Conservation (phyloP, 2,329 filamentous ascomycete species). For the Alternaria alternata region DNA sequence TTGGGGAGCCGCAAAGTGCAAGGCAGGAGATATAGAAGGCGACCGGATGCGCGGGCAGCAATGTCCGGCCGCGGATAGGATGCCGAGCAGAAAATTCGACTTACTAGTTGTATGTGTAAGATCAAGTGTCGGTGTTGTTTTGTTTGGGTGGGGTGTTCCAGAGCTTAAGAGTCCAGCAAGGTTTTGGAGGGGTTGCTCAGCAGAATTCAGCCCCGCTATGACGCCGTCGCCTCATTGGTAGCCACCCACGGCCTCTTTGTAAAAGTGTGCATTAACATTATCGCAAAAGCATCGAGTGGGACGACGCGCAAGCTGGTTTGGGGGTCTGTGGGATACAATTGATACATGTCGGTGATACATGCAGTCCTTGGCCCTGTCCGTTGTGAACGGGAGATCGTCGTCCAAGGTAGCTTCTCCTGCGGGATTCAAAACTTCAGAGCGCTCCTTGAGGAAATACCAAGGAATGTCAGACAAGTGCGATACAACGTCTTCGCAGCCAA, state of each 20-base stretch:
- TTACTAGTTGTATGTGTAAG: conserved; percentile 43
- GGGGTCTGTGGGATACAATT: background rate
- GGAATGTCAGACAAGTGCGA: background rate
- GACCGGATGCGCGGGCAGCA: conserved; percentile 34
- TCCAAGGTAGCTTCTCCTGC: conserved; percentile 4
- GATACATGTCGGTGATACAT: conserved; percentile 4
- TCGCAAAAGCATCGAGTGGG: conserved; percentile 28
- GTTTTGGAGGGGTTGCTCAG: conserved; percentile 33
- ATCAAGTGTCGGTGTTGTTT: conserved; percentile 33
- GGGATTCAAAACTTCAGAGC: background rate
- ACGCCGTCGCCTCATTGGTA: conserved; percentile 31
- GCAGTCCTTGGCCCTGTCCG: conserved; percentile 1
- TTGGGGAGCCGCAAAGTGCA: conserved; percentile 16
- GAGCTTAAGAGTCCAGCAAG: conserved; percentile 33
- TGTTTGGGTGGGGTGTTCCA: conserved; percentile 33
- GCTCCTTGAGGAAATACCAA: background rate
- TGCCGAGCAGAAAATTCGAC: conserved; percentile 35
- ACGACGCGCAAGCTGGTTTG: conserved; percentile 4
- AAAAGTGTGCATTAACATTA: conserved; percentile 34
- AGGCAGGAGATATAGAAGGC: conserved; percentile 36
- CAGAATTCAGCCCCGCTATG: conserved; percentile 36
- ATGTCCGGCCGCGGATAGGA: conserved; percentile 49
- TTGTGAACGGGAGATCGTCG: conserved; percentile 15
- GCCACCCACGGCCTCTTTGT: conserved; percentile 27
- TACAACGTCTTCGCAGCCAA: background rate